Percentiles rank a stretch among this genome's conserved stretches.
phyloP scores from a whole-genome alignment of 2,329 filamentous ascomycete species.

The Fusarium tuaranense region DNA sequence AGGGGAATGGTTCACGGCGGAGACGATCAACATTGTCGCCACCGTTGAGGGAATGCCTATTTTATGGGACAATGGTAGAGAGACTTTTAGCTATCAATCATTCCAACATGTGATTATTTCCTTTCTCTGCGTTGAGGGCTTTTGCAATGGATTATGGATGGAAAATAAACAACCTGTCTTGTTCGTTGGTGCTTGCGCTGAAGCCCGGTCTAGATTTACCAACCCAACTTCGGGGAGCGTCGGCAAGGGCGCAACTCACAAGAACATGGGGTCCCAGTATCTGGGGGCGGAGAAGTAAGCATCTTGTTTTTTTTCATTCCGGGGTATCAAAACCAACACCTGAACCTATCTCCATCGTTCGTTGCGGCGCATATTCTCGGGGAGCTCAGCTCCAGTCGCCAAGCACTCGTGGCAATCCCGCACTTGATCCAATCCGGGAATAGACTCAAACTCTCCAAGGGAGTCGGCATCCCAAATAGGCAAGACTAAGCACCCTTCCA shows the following conservation, averaged over 20 bases:
- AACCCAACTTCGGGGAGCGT: background rate
- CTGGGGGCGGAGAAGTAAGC: background rate
- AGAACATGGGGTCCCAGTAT: background rate
- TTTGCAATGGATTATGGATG: too few relatives aligned
- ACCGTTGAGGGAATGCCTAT: background rate
- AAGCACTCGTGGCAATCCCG: background rate
- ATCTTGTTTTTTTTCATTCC: background rate
- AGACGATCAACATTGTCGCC: background rate
- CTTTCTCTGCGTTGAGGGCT: too few relatives aligned
- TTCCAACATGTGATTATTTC: too few relatives aligned
- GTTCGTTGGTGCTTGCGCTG: background rate
- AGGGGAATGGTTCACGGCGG: background rate
- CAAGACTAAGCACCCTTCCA: background rate
- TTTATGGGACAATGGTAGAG: too few relatives aligned
- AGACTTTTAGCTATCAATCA: too few relatives aligned
- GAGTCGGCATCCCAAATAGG: background rate
- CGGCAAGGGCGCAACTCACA: background rate
- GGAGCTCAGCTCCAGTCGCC: background rate
- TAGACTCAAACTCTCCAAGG: background rate
- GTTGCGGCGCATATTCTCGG: background rate
- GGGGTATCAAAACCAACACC: background rate
- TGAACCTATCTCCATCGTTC: background rate
- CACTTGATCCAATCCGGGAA: background rate
- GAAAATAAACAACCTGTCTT: background rate
- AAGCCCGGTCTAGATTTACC: background rate